These are phyloP conservation scores for Cryptosporidium parvum DNA, from an alignment of 169 alveolate species.

Conservation along the genomic window DNA sequence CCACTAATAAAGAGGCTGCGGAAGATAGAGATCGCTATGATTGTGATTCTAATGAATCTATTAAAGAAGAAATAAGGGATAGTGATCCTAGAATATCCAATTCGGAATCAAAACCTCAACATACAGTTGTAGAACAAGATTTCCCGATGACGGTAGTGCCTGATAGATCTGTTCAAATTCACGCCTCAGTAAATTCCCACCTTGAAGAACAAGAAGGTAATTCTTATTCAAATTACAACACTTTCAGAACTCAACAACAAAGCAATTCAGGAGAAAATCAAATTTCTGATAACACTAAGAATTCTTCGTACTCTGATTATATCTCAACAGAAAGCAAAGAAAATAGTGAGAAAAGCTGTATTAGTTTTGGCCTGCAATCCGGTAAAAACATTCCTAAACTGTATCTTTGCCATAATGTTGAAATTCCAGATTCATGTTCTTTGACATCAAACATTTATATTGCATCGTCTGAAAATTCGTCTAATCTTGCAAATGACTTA, in stretches of 20 bases:
- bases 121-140: not conserved
- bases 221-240: not conserved
- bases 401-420: conserved; percentile 9
- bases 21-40: conserved; percentile 20
- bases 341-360: conserved; percentile 10
- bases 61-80: not conserved
- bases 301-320: not conserved
- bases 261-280: not conserved
- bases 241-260: not conserved
- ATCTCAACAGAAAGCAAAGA: conserved; percentile 21
- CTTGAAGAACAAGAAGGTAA: not conserved
- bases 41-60: not conserved
- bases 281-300: not conserved
- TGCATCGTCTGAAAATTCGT: conserved; percentile 58
- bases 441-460: conserved; percentile 40
- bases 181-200: not conserved
- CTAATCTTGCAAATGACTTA: conserved; percentile 54
- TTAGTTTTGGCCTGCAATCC: not conserved
- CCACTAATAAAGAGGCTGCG: conserved; percentile 3
- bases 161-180: not conserved
- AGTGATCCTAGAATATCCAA: not conserved
- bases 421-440: conserved; percentile 11
- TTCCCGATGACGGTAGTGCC: not conserved
- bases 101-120: not conserved
- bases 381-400: conserved; percentile 24